These are phyloP conservation scores for Somion occarium DNA, from an alignment of 1,284 basidiomycete species.

Conservation along the genomic window DNA sequence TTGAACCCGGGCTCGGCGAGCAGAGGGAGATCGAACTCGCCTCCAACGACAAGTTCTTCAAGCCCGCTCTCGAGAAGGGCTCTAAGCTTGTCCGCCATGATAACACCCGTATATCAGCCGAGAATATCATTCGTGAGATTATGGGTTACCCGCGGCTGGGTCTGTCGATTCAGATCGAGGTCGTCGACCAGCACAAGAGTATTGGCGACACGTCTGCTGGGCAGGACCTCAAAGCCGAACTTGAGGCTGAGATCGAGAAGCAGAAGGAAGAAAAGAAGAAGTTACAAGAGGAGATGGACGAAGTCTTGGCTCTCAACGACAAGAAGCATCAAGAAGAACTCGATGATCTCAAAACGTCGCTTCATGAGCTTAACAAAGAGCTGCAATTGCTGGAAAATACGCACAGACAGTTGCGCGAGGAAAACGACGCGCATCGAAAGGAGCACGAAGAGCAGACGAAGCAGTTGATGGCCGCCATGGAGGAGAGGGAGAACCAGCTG, in stretches of 20 bases:
- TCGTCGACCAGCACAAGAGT: constrained; percentile 9
- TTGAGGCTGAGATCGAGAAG: constrained; percentile 8
- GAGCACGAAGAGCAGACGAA: constrained; percentile 10
- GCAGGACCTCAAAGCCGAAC: constrained; percentile 9
- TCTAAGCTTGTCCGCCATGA: constrained; percentile 5
- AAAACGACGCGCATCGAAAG: not conserved
- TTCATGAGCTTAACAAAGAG: constrained; percentile 5
- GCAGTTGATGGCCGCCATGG: constrained; percentile 7
- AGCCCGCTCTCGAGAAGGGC: constrained; percentile 8
- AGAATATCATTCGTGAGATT: constrained; percentile 6
- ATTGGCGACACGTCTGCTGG: constrained; percentile 7
- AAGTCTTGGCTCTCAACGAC: constrained; percentile 4
- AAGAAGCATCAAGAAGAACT: constrained; percentile 12
- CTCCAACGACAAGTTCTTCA: constrained; percentile 8
- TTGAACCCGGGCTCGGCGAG: constrained; percentile 18
- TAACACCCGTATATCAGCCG: constrained; percentile 3
- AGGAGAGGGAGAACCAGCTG: constrained; percentile 8
- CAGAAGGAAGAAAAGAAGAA: constrained; percentile 8
- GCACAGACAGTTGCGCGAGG: not conserved
- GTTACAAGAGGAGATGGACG: constrained; percentile 10
- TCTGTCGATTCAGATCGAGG: constrained; percentile 8
- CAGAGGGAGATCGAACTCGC: constrained; percentile 3
- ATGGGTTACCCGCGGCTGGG: constrained; percentile 2
- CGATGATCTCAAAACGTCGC: constrained; percentile 7
- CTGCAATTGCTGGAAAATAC: constrained; percentile 2